These are phyloP conservation scores for Leucosporidium creatinivorum DNA, from an alignment of 768 basidiomycete genomes.

Conservation along the genomic window DNA sequence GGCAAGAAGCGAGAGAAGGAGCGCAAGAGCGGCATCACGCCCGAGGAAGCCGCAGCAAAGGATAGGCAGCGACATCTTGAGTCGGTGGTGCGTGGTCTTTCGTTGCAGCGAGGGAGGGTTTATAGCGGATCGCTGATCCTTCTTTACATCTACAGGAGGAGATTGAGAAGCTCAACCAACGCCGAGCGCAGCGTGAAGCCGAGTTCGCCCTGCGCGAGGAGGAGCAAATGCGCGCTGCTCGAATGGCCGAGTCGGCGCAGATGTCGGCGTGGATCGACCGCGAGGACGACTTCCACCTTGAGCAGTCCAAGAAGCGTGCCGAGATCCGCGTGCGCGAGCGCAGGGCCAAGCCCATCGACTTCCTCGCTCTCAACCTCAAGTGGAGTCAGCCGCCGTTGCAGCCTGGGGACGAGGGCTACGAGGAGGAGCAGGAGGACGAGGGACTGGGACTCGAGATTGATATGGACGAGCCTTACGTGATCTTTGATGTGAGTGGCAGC, in stretches of 20 bases:
- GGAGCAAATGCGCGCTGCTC: constrained; percentile 80
- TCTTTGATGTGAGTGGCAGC: constrained; percentile 69
- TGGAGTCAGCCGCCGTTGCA: constrained; percentile 58
- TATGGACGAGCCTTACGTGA: constrained; percentile 95
- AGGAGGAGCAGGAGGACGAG: constrained; percentile 62
- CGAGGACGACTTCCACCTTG: constrained; percentile 93
- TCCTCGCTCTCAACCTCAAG: constrained; percentile 87
- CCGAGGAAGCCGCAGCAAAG: constrained; percentile 67
- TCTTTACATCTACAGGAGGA: constrained; percentile 53
- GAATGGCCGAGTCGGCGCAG: constrained; percentile 86
- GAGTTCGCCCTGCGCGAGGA: constrained; percentile 83
- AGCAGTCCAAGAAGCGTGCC: constrained; percentile 83
- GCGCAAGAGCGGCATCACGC: constrained; percentile 70
- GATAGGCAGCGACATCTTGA: constrained; percentile 78
- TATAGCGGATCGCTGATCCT: background rate
- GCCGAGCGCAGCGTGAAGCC: constrained; percentile 84
- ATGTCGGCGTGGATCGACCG: constrained; percentile 98
- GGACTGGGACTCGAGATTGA: constrained; percentile 93
- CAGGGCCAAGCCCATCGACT: constrained; percentile 97
- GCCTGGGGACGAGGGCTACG: constrained; percentile 46
- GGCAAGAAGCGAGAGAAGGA: constrained; percentile 98
- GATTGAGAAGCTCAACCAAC: constrained; percentile 77
- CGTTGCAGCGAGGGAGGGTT: background rate
- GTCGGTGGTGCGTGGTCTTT: constrained; percentile 52
- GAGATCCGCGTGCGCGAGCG: constrained; percentile 93